Evolutionary conservation across 2,329 filamentous ascomycete genomes (phyloP).

Genomic region (Taxawa tesnikishii): DNA sequence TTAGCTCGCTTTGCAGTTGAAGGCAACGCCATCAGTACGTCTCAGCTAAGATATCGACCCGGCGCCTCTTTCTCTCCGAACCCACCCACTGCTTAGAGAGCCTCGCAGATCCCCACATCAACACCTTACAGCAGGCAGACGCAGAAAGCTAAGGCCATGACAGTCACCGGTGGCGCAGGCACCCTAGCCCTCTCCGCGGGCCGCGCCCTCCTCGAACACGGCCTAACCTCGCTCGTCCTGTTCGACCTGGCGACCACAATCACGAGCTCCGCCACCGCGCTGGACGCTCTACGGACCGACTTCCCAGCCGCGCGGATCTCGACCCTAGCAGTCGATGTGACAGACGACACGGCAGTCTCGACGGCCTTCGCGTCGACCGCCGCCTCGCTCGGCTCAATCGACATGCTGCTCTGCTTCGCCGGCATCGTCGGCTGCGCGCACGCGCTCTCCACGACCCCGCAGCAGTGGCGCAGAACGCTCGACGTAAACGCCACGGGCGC

Average conservation of each 20-base stretch:
- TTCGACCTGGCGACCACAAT: conserved; percentile 43
- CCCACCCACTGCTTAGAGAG: conserved; percentile 2
- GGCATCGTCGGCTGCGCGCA: conserved; percentile 54
- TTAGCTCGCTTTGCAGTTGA: conserved; percentile 37
- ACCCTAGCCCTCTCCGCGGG: conserved; percentile 47
- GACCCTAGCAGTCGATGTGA: conserved; percentile 46
- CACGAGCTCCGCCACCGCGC: conserved; percentile 24
- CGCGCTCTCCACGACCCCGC: conserved; percentile 45
- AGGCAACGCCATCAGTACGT: conserved; percentile 41
- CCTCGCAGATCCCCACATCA: conserved; percentile 3
- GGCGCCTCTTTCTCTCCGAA: too few species aligned
- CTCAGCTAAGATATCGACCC: neutral
- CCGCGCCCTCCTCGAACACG: conserved; percentile 56
- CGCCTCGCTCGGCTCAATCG: conserved; percentile 36
- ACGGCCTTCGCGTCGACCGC: conserved; percentile 29
- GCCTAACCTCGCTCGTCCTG: conserved; percentile 44
- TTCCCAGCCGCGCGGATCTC: conserved; percentile 44
- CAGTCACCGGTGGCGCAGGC: conserved; percentile 57
- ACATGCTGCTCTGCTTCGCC: conserved; percentile 52
- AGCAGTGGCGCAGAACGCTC: conserved; percentile 50
- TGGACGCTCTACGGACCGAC: conserved; percentile 35
- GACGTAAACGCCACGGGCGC: conserved; percentile 62
- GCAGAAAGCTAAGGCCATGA: too few species aligned
- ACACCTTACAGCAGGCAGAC: too few species aligned
- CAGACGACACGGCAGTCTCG: conserved; percentile 36